Base-by-base conservation (phyloP, 1,139 yeast genomes). In the Kodamaea anthophila region DNA sequence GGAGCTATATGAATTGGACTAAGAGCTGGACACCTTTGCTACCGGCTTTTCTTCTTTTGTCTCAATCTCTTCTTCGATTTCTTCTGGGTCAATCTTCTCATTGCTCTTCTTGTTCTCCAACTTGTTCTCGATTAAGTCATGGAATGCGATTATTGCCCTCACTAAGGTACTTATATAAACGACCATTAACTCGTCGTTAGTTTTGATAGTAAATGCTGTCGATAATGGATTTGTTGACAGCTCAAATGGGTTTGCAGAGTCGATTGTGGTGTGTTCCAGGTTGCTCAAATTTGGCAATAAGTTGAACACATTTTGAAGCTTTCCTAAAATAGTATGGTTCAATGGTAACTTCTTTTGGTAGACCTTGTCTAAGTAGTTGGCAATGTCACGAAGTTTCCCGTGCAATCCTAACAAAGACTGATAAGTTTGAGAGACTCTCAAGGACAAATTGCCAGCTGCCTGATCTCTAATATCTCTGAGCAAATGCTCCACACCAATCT, bases 401-500 rank as follows among this genome's bases (percentile, higher is more conserved):
- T 82, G 91, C 40, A 93, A 69, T 2, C 96, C 96, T 44, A 84
- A 76, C 37, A 93, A 67, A 1, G 96, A 85, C 46, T 83, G 86
- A 49, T 91, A 74, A 48, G 88, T 96, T 51, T 83, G 83, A 11
- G 97, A 86, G 33, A 91, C 78, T 51, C 81, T 76, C 32, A 88
- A 74, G 2, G 96, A 81, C 40, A 93, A 70, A 29, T 84, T 81
- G 9, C 98, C 98, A 7, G 95, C 94, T 6, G 97, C 96, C 46
- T 88, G 96, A 53, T 91, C 97, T 47, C 96, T 77, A 22, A 87
- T 86, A 49, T 93, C 98, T 49, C 97, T 77, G 41, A 93, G 64
- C 39, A 93, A 62, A 52, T 93, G 99, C 54, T 93, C 99, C 7
- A 93, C 99, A 39, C 98, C 98, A 45, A 93, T 93, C 58, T 93